phyloP scores from a whole-genome alignment of 1,139 yeast species.

The Meyerozyma athensensis region DNA sequence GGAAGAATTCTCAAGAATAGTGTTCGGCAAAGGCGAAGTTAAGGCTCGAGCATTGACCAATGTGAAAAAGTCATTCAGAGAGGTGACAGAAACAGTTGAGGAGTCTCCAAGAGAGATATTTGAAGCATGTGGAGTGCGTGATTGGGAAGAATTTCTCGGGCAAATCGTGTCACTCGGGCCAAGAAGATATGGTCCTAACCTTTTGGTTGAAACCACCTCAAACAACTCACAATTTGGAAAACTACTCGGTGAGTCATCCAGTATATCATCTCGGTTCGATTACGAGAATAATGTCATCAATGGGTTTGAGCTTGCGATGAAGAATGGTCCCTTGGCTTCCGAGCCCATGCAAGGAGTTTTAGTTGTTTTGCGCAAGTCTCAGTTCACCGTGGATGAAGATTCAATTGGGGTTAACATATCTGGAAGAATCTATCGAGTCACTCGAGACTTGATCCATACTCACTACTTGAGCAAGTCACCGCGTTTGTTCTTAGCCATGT shows the following conservation, averaged over 20 bases:
- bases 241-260: conserved; percentile 14
- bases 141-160: conserved; percentile 26
- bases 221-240: conserved; percentile 27
- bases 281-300: conserved; percentile 67
- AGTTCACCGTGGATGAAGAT: conserved; percentile 20
- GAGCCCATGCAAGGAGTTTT: conserved; percentile 86
- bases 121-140: conserved; percentile 8
- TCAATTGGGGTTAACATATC: conserved; percentile 37
- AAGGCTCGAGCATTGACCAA: conserved; percentile 10
- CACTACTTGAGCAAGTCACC: conserved; percentile 80
- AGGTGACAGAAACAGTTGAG: conserved; percentile 24
- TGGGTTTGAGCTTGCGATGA: conserved; percentile 80
- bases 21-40: conserved; percentile 17
- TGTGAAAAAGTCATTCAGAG: conserved; percentile 27
- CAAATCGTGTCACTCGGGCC: conserved; percentile 73
- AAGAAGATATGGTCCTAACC: conserved; percentile 69
- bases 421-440: conserved; percentile 70
- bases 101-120: conserved; percentile 13
- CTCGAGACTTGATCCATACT: conserved; percentile 69
- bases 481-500: conserved; percentile 85
- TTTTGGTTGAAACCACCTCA: conserved; percentile 54
- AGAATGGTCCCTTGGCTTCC: conserved; percentile 82
- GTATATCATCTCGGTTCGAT: conserved; percentile 27
- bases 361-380: conserved; percentile 36
- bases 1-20: conserved; percentile 21